These are phyloP conservation scores for Cunninghamia lanceolata DNA, from an alignment of 75 land plant species.

Conservation along the genomic window DNA sequence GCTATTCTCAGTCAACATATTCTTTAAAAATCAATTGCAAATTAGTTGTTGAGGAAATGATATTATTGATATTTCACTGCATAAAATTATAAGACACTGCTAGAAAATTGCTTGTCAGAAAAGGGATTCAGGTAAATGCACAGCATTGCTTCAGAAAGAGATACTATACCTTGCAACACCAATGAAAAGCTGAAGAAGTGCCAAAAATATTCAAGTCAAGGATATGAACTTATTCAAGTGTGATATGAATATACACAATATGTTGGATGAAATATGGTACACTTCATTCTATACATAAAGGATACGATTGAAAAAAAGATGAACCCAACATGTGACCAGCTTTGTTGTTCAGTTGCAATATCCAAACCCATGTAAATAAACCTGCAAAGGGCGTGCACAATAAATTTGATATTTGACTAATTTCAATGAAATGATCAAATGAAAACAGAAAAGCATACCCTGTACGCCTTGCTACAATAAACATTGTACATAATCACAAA, in stretches of 20 bases:
- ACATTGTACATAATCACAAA: neutral
- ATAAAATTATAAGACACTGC: neutral
- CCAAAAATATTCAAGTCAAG: constrained; percentile 29
- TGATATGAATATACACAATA: neutral
- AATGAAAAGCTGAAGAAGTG: constrained; percentile 62
- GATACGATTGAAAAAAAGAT: constrained; percentile 99
- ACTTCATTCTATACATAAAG: constrained; percentile 20
- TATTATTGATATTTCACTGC: neutral
- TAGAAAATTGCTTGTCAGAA: neutral
- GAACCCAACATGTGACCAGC: constrained; percentile 99
- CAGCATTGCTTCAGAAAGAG: neutral
- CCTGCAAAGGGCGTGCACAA: constrained; percentile 35
- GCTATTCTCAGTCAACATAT: neutral
- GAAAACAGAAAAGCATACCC: neutral
- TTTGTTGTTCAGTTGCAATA: constrained; percentile 95
- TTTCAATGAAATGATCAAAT: neutral
- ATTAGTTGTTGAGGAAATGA: neutral
- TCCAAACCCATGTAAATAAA: constrained; percentile 99
- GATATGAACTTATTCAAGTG: neutral
- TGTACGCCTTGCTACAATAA: neutral
- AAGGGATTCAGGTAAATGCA: neutral
- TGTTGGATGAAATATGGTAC: neutral
- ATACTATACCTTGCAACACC: constrained; percentile 79
- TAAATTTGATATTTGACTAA: neutral
- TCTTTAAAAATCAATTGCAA: neutral